Evolutionary conservation across 164 flowering plant genomes (phyloP).

Genomic region (Liquidambar formosana): DNA sequence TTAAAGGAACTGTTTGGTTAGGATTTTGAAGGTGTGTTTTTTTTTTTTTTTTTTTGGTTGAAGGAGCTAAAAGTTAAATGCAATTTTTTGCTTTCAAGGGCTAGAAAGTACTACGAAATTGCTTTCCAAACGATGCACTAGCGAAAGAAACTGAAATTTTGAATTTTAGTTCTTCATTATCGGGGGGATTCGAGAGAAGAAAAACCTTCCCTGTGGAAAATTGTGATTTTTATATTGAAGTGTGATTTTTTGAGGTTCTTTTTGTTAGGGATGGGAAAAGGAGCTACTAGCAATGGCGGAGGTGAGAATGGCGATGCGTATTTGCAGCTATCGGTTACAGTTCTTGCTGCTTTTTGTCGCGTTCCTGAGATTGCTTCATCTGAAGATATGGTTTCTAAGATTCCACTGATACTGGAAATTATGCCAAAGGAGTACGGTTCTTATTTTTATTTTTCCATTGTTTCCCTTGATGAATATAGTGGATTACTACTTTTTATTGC

Average conservation of each 20-base stretch:
- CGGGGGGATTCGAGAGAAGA: neutral
- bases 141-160: neutral
- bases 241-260: neutral
- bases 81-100: too few relatives aligned
- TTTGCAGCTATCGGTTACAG: constrained; percentile 69
- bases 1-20: too few relatives aligned
- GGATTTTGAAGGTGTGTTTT: too few relatives aligned
- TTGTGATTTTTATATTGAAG: neutral
- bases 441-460: neutral
- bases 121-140: too few relatives aligned
- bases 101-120: too few relatives aligned
- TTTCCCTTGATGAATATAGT: too few relatives aligned
- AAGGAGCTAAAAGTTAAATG: too few relatives aligned
- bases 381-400: constrained; percentile 62
- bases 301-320: constrained; percentile 64
- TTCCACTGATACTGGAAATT: constrained; percentile 67
- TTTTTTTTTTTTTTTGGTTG: too few relatives aligned
- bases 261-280: constrained; percentile 65
- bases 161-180: neutral
- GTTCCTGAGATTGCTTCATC: constrained; percentile 82
- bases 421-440: constrained; percentile 45
- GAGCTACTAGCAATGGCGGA: constrained; percentile 25
- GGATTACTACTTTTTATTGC: too few relatives aligned
- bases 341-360: constrained; percentile 79
- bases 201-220: neutral